Conservation (phyloP, 345 rosid species). For the rapeseed (Brassica napus) region Da-Ae NC_063443.1:11613001-11613500, state of each 20-base stretch:
- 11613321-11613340: slow-evolving; percentile 53
- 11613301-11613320: slow-evolving; percentile 60
- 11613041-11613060: slow-evolving; percentile 52
- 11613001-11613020: slow-evolving; percentile 46
- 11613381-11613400: slow-evolving; percentile 70
- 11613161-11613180: slow-evolving; percentile 68
- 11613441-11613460: slow-evolving; percentile 53
- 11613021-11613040: slow-evolving; percentile 47
- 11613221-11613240: slow-evolving; percentile 48
- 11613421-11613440: slow-evolving; percentile 48
- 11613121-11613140: slow-evolving; percentile 45
- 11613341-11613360: slow-evolving; percentile 68
- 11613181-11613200: slow-evolving; percentile 58
- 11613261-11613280: slow-evolving; percentile 51
- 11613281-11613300: slow-evolving; percentile 66
- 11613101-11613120: slow-evolving; percentile 46
- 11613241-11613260: slow-evolving; percentile 51
- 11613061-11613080: slow-evolving; percentile 56
- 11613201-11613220: slow-evolving; percentile 62
- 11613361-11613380: slow-evolving; percentile 63
- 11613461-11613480: slow-evolving; percentile 49
- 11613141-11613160: slow-evolving; percentile 49
- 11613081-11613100: slow-evolving; percentile 51
- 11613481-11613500: slow-evolving; percentile 64
- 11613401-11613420: slow-evolving; percentile 64